phyloP scores from a whole-genome alignment of 176 grass and related monocot genomes.

The Triticum timopheevii region DNA sequence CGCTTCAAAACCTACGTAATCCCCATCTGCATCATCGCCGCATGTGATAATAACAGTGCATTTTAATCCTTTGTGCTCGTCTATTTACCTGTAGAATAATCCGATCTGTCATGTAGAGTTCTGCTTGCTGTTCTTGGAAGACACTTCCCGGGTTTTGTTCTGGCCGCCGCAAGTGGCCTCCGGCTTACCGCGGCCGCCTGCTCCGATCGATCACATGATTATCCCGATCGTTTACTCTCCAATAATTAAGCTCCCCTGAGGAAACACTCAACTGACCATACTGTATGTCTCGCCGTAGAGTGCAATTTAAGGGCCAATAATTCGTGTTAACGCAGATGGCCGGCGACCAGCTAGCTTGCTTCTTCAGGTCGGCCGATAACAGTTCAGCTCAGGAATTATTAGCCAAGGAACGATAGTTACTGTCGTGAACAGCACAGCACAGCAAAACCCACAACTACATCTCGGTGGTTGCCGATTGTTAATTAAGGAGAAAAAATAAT shows the following conservation, averaged over 20 bases:
- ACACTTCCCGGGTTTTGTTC: slow-evolving; percentile 21
- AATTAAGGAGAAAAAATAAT: neutral
- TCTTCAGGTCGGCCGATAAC: slow-evolving; percentile 1
- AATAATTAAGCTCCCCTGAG: neutral
- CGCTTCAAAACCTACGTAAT: neutral
- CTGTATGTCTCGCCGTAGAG: neutral
- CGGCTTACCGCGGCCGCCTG: neutral
- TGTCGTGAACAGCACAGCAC: neutral
- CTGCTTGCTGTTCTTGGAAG: slow-evolving; percentile 38
- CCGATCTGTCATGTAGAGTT: neutral
- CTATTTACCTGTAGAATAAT: neutral
- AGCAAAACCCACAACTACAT: neutral
- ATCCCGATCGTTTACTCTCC: neutral
- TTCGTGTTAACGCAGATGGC: neutral
- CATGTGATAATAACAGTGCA: neutral
- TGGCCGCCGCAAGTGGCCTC: neutral
- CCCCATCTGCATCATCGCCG: slow-evolving; percentile 16
- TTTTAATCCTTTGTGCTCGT: neutral
- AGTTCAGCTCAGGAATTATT: neutral
- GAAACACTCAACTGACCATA: slow-evolving; percentile 19
- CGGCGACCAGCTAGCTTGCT: neutral
- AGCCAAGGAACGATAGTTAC: neutral
- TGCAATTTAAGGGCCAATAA: slow-evolving; percentile 17
- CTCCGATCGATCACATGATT: neutral
- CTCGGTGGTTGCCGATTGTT: neutral